phyloP scores from a whole-genome alignment of 2,329 filamentous ascomycete species.

The Arthrobotrys entomopaga region DNA sequence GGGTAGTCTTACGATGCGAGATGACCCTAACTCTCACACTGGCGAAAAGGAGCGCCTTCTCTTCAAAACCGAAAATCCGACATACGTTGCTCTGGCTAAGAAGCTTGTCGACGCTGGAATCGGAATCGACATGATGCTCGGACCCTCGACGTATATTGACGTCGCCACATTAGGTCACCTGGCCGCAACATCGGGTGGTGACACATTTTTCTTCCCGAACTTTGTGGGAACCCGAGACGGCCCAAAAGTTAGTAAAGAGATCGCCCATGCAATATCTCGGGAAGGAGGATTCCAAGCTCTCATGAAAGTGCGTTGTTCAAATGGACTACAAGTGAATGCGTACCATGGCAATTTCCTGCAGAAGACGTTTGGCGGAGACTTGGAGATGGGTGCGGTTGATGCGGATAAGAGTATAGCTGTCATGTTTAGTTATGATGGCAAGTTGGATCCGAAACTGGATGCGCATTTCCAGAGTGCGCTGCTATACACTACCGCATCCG shows the following conservation, averaged over 20 bases:
- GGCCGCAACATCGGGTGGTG: slow-evolving; percentile 87
- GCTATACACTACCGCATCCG: slow-evolving; percentile 89
- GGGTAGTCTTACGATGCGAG: slow-evolving; percentile 82
- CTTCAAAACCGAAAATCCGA: slow-evolving; percentile 86
- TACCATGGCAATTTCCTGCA: slow-evolving; percentile 98
- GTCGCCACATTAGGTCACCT: slow-evolving; percentile 73
- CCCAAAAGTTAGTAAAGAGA: slow-evolving; percentile 82
- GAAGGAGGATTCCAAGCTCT: slow-evolving; percentile 95
- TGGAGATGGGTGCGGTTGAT: slow-evolving; percentile 92
- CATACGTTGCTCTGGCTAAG: slow-evolving; percentile 84
- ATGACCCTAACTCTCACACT: slow-evolving; percentile 85
- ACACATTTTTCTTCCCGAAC: slow-evolving; percentile 96
- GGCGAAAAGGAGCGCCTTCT: slow-evolving; percentile 93
- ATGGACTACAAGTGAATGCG: slow-evolving; percentile 89
- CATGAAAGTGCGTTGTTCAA: slow-evolving; percentile 98
- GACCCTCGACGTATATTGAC: slow-evolving; percentile 73
- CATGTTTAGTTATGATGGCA: slow-evolving; percentile 93
- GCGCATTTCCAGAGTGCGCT: slow-evolving; percentile 97
- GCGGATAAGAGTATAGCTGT: slow-evolving; percentile 93
- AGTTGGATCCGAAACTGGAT: slow-evolving; percentile 94
- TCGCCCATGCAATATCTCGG: slow-evolving; percentile 83
- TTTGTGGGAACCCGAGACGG: slow-evolving; percentile 88
- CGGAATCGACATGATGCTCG: slow-evolving; percentile 93
- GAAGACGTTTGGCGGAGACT: slow-evolving; percentile 84
- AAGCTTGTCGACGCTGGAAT: slow-evolving; percentile 88